These are phyloP conservation scores for Aspergillus candidus DNA, from an alignment of 2,329 filamentous ascomycete genomes.

Conservation along the genomic window DNA sequence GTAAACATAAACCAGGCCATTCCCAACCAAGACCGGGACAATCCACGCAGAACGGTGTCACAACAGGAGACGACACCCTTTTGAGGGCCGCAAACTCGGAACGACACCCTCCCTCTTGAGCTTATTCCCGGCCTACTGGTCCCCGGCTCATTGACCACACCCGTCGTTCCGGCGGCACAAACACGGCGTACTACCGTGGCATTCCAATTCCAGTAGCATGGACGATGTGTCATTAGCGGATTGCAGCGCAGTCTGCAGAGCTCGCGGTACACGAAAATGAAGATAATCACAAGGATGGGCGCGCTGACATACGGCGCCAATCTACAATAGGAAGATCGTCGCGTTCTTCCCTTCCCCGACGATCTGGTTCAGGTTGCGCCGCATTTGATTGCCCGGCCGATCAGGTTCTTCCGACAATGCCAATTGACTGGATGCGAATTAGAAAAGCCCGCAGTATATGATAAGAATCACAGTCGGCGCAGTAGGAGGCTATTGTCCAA, in stretches of 20 bases:
- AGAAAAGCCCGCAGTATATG: conserved; percentile 52
- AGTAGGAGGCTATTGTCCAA: conserved; percentile 37
- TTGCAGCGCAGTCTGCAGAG: conserved; percentile 47
- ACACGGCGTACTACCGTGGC: conserved; percentile 50
- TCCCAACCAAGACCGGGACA: too few species aligned
- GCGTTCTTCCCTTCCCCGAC: conserved; percentile 52
- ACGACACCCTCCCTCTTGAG: too few species aligned
- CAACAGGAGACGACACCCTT: too few species aligned
- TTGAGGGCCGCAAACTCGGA: too few species aligned
- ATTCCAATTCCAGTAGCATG: conserved; percentile 44
- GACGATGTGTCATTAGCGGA: conserved; percentile 44
- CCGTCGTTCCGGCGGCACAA: conserved; percentile 45
- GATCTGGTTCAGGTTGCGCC: conserved; percentile 50
- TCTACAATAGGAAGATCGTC: conserved; percentile 50
- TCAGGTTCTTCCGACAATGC: not conserved
- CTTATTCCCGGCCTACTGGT: too few species aligned
- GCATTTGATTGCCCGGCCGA: conserved; percentile 50
- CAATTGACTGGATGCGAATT: not conserved
- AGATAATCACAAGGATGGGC: conserved; percentile 48
- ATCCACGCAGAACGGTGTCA: too few species aligned
- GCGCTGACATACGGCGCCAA: conserved; percentile 47
- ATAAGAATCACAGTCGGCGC: conserved; percentile 48
- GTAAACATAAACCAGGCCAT: too few species aligned
- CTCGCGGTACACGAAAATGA: conserved; percentile 47
- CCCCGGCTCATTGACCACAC: conserved; percentile 4